phyloP scores from a whole-genome alignment of 352 stramenopile species.

The Phytopythium sindhum region DNA sequence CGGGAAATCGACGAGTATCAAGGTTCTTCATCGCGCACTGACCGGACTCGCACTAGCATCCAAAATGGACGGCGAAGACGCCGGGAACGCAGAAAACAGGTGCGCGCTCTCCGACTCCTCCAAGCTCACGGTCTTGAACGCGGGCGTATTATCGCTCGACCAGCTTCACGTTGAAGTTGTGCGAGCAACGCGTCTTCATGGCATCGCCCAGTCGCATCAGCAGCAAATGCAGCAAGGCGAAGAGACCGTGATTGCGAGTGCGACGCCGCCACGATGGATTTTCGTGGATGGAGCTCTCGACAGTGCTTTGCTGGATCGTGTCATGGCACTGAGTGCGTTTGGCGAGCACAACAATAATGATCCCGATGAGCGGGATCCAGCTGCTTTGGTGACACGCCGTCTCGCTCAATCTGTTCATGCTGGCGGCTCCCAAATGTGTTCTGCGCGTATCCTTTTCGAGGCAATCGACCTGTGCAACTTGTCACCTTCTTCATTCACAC shows the following conservation, averaged over 20 bases:
- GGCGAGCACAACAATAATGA: background rate
- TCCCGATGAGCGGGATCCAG: background rate
- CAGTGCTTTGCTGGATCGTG: conserved; percentile 21
- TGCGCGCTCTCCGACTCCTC: conserved; percentile 2
- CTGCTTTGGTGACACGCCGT: background rate
- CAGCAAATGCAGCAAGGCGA: background rate
- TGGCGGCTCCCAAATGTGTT: background rate
- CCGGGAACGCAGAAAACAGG: background rate
- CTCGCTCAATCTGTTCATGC: background rate
- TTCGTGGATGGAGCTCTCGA: conserved; percentile 28
- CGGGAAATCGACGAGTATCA: conserved; percentile 54
- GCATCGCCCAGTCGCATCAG: background rate
- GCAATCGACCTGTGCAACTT: conserved; percentile 10
- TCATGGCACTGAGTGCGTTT: conserved; percentile 8
- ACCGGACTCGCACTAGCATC: conserved; percentile 30
- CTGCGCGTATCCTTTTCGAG: conserved; percentile 23
- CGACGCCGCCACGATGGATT: conserved; percentile 21
- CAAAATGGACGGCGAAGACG: background rate
- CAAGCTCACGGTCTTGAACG: conserved; percentile 33
- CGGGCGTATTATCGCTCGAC: conserved; percentile 23
- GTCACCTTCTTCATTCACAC: conserved; percentile 19
- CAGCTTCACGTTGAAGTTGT: conserved; percentile 21
- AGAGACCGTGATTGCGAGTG: background rate
- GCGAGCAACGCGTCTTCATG: background rate
- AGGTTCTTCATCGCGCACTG: conserved; percentile 42